phyloP scores from a whole-genome alignment of 768 basidiomycete genomes.

The Serendipita vermifera region DNA sequence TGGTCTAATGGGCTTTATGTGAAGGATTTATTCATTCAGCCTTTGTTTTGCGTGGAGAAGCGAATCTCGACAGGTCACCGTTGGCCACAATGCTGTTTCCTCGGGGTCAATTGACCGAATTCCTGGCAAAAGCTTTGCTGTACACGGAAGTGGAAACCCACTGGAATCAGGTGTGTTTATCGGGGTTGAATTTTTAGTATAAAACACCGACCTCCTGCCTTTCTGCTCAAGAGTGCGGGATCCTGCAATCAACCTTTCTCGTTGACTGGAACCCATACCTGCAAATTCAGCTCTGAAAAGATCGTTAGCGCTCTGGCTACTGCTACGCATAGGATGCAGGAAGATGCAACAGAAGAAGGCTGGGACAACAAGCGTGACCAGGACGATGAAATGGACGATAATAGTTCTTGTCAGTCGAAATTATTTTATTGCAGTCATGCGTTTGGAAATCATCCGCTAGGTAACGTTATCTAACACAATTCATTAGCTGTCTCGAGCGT shows the following conservation, averaged over 20 bases:
- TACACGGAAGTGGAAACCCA: constrained; percentile 77
- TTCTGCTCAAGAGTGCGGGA: constrained; percentile 39
- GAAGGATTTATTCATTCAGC: constrained; percentile 72
- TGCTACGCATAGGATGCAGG: constrained; percentile 12
- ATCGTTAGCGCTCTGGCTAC: constrained; percentile 12
- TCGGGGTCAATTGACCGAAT: constrained; percentile 68
- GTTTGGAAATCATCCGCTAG: no score
- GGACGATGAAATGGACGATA: constrained; percentile 12
- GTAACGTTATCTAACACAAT: no score
- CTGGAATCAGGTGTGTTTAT: constrained; percentile 39
- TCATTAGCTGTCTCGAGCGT: no score
- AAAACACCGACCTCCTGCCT: not conserved
- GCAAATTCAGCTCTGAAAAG: constrained; percentile 21
- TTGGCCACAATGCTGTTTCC: constrained; percentile 55
- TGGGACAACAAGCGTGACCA: constrained; percentile 4
- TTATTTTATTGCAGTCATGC: no score
- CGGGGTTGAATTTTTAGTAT: not conserved
- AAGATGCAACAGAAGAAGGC: constrained; percentile 8
- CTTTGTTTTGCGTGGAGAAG: constrained; percentile 66
- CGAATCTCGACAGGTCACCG: constrained; percentile 53
- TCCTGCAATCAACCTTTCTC: constrained; percentile 60
- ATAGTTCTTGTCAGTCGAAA: not conserved
- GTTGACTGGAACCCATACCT: constrained; percentile 60
- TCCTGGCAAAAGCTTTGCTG: constrained; percentile 65
- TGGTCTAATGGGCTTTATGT: constrained; percentile 13